Evolutionary conservation across 2,329 filamentous ascomycete species (phyloP).

Genomic region (Sporothrix inflata): DNA sequence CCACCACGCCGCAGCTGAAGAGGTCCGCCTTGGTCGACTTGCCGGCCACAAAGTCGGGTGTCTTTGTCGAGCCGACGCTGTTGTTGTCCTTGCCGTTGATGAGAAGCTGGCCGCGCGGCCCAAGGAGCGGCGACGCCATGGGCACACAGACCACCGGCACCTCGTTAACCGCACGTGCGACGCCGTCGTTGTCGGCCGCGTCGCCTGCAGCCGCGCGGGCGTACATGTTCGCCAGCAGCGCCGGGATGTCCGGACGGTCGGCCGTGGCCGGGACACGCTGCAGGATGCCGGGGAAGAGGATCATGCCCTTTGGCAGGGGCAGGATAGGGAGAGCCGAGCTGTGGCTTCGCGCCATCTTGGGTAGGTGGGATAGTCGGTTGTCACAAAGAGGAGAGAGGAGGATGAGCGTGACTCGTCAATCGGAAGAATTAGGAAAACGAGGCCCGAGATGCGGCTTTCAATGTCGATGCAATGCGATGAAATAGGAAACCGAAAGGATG

Average conservation of each 20-base stretch:
- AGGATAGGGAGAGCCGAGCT: slow-evolving; percentile 70
- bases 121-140: slow-evolving; percentile 74
- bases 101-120: slow-evolving; percentile 73
- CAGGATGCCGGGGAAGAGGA: slow-evolving; percentile 83
- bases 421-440: background rate
- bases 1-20: slow-evolving; percentile 80
- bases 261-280: slow-evolving; percentile 81
- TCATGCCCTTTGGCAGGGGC: slow-evolving; percentile 75
- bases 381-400: background rate
- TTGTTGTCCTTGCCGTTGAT: slow-evolving; percentile 53
- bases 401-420: background rate
- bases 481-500: background rate
- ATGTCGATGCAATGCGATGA: background rate
- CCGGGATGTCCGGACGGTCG: slow-evolving; percentile 82
- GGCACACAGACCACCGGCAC: slow-evolving; percentile 89
- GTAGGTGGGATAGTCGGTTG: background rate
- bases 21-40: slow-evolving; percentile 71
- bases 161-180: slow-evolving; percentile 63
- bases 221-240: slow-evolving; percentile 83
- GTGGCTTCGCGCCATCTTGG: slow-evolving; percentile 43
- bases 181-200: slow-evolving; percentile 57
- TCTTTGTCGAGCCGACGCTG: slow-evolving; percentile 45
- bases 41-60: slow-evolving; percentile 58
- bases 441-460: background rate
- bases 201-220: slow-evolving; percentile 61